These are phyloP conservation scores for Ceratobasidium sp. DNA, from an alignment of 1,284 basidiomycete genomes.

Conservation along the genomic window DNA sequence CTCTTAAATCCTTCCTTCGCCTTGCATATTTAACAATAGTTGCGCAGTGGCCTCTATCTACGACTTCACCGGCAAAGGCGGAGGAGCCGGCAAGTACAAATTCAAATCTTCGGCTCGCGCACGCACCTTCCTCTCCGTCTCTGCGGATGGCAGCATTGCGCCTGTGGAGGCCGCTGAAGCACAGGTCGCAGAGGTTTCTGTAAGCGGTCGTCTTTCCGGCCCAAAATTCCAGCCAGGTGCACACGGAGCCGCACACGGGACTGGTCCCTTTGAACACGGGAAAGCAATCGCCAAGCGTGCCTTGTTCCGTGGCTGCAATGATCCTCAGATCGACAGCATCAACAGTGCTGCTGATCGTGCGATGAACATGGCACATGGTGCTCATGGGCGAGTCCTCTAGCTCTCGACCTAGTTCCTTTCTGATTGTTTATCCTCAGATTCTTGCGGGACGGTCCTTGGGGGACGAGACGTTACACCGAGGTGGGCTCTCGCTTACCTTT, in stretches of 20 bases:
- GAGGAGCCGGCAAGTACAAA: slow-evolving; percentile 43
- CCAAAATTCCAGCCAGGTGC: slow-evolving; percentile 38
- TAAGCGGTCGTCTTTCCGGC: slow-evolving; percentile 40
- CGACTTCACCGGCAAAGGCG: slow-evolving; percentile 38
- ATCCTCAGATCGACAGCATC: slow-evolving; percentile 17
- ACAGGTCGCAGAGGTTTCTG: slow-evolving; percentile 36
- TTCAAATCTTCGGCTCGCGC: slow-evolving; percentile 39
- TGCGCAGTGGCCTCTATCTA: slow-evolving; percentile 32
- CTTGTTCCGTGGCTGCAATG: slow-evolving; percentile 38
- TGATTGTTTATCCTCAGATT: slow-evolving; percentile 27
- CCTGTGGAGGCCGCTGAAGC: slow-evolving; percentile 30
- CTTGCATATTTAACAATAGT: neutral
- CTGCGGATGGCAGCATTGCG: slow-evolving; percentile 27
- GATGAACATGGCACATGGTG: slow-evolving; percentile 45
- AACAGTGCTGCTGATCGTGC: slow-evolving; percentile 37
- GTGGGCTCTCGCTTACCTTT: neutral
- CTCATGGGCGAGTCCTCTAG: slow-evolving; percentile 32
- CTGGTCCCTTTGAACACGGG: slow-evolving; percentile 30
- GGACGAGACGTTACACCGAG: slow-evolving; percentile 39
- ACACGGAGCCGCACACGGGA: slow-evolving; percentile 28
- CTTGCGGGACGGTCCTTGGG: slow-evolving; percentile 38
- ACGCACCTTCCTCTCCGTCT: slow-evolving; percentile 39
- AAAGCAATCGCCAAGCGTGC: slow-evolving; percentile 24
- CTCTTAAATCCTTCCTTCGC: neutral
- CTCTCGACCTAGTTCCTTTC: neutral